Evolutionary conservation across 805 yeast genomes (phyloP).

Genomic region (Nakazawaea sp.): DNA sequence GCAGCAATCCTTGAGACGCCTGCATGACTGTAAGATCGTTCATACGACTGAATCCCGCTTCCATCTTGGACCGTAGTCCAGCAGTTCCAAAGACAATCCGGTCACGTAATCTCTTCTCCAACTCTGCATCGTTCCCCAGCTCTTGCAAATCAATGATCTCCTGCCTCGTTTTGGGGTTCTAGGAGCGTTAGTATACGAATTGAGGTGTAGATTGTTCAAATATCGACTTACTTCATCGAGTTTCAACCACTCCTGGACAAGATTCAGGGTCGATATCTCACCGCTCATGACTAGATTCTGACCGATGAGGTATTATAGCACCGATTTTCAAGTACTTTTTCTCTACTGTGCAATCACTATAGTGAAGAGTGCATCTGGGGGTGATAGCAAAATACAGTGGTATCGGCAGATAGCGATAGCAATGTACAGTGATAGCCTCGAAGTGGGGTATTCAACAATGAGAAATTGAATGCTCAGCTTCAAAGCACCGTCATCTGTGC

Average conservation of each 20-base stretch:
- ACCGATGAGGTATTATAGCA: too few species aligned
- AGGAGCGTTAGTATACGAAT: neutral
- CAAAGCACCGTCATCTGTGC: too few species aligned
- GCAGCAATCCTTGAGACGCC: constrained; percentile 78
- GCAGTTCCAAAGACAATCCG: constrained; percentile 90
- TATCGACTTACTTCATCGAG: constrained; percentile 25
- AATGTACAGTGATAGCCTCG: too few species aligned
- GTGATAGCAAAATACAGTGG: too few species aligned
- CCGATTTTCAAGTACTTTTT: too few species aligned
- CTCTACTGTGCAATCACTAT: too few species aligned
- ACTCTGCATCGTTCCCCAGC: constrained; percentile 29
- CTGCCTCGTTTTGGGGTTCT: constrained; percentile 34
- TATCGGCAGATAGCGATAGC: too few species aligned
- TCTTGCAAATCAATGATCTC: constrained; percentile 45
- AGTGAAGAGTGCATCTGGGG: too few species aligned
- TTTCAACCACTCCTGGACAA: constrained; percentile 31
- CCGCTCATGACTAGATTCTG: too few species aligned
- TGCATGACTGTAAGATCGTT: constrained; percentile 84
- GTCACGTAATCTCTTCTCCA: constrained; percentile 44
- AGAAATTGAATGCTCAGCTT: too few species aligned
- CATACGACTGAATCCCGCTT: constrained; percentile 85
- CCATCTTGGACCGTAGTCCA: constrained; percentile 83
- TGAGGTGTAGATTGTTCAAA: neutral
- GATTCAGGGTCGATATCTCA: constrained; percentile 14
- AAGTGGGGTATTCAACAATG: too few species aligned